Base-by-base conservation (phyloP, 2,329 filamentous ascomycete species). In the Fusarium sp. region DNA sequence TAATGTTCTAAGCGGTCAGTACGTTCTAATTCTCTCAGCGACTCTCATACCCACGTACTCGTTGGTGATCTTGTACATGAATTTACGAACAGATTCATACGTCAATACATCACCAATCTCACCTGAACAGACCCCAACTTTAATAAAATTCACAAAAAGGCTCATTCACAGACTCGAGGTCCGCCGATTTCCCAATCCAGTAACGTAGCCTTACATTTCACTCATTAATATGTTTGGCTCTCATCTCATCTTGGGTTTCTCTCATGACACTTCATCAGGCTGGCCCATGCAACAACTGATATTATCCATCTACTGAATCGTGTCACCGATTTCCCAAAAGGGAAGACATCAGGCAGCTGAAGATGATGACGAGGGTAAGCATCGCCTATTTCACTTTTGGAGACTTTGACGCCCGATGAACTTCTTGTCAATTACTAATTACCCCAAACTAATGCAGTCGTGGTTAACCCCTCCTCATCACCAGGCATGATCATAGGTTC, bases 21-120 rank as follows among this genome's bases (percentile, higher is more conserved):
- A 1, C 20, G 15, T 20, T n/a, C 28, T 13, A 2, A 9, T 13
- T 0, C 17, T 26, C 17, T 26, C 4, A 26, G 24, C 44, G 44
- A 20, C 44, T 20, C 17, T 5, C 44, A 45, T 13, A 26, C 44
- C 10, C 42, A 45, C 42, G 11, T 24, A 18, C 24, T 24, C 24
- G n/a, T 26, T 12, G 18, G 7, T 45, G 0, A 44, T 45, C 11
- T 26, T 45, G 15, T 26, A 50, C 28, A 32, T 13, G 10, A n/a
- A 3, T 50, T 6, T 32, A 24, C 22, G 10, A 18, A 30, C 26
- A 17, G 26, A 28, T 15, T 9, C 4, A 30, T 22, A 30, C 4
- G 45, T 30, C 45, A 30, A 48, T n/a, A 2, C 14, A 28, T 12
- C 45, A 15, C 22, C 20, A 47, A 12, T 48, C 26, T n/a, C 45